Evolutionary conservation across 2,329 filamentous ascomycete genomes (phyloP), one percentile per base, ranked within the genome.

Genomic region (Epichloe sylvatica): DNA sequence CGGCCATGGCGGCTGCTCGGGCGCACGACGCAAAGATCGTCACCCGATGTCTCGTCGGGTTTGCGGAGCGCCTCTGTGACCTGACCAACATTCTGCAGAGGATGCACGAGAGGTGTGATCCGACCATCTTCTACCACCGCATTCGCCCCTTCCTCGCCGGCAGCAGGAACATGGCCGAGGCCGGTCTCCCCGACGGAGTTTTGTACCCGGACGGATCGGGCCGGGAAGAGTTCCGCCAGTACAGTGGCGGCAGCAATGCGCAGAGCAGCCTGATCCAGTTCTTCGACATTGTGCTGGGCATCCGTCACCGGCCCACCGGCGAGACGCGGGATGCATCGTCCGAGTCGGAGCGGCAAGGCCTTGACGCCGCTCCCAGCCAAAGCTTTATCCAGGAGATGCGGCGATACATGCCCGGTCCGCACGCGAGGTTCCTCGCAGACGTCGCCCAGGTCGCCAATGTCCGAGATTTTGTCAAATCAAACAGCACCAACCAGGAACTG

Each of bases 351-450:
- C 65, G 67, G 4, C 73, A 73, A 25, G 11, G 36, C 71, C 72
- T 47, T 75, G 76, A 41, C 57, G 62, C 54, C 47, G 54, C 59
- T 40, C 50, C 62, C 51, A 55, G 68, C 69, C 49, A 95, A 69
- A 94, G 92, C 60, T 98, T 98, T 69, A 91, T 98, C 62, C 81
- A 86, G 61, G 92, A 98, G 56, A 98, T 98, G 92, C 84, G 91
- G 51, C 78, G 78, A 43, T 98, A 98, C 69, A 98, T 98, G 92
- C 92, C 92, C 0, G 91, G 89, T 0, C 80, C 85, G 0, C 92
- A 98, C 62, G 84, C 89, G 3, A 82, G 86, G 39, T 98, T 98
- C 69, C 75, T 98, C 3, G 77, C 85, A 55, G 84, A 94, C 54
- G 82, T 96, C 12, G 75, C 79, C 46, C 72, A 72, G 15, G 81